Conservation (phyloP, 2,329 filamentous ascomycete species). For the Hypoxylon sp. region DNA sequence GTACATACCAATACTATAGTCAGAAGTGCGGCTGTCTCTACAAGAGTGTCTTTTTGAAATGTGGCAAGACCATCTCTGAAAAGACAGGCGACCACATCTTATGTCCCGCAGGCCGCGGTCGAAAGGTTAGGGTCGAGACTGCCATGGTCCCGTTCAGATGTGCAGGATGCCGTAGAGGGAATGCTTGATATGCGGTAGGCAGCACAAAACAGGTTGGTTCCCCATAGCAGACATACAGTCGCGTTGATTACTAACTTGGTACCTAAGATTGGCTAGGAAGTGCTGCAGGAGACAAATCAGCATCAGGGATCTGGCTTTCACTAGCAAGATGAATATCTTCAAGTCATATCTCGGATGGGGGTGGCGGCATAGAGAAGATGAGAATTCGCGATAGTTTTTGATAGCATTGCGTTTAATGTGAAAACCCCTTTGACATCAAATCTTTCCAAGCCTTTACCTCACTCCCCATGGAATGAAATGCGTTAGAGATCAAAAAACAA, state of each 20-base stretch:
- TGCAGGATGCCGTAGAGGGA: not conserved
- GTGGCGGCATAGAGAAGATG: not conserved
- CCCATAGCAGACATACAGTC: not conserved
- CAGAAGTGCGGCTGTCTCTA: constrained; percentile 23
- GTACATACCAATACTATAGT: constrained; percentile 23
- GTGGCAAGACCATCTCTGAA: constrained; percentile 5
- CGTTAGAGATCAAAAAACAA: not conserved
- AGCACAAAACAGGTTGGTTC: not conserved
- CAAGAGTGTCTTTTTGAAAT: constrained; percentile 26
- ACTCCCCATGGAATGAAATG: not conserved
- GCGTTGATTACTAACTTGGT: not conserved
- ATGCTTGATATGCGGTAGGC: not conserved
- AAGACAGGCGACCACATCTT: constrained; percentile 10
- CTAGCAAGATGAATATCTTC: not conserved
- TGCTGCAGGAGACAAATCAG: not conserved
- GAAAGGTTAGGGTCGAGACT: constrained; percentile 5
- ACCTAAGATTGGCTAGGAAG: not conserved
- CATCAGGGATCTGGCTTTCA: not conserved
- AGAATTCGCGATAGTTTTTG: not conserved
- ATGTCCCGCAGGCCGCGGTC: not conserved
- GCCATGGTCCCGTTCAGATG: constrained; percentile 23
- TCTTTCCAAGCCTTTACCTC: not conserved
- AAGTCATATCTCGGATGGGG: not conserved
- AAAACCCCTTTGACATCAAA: not conserved
- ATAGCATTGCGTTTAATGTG: not conserved